phyloP scores from a whole-genome alignment of 768 basidiomycete genomes.

The Bullera alba region DNA sequence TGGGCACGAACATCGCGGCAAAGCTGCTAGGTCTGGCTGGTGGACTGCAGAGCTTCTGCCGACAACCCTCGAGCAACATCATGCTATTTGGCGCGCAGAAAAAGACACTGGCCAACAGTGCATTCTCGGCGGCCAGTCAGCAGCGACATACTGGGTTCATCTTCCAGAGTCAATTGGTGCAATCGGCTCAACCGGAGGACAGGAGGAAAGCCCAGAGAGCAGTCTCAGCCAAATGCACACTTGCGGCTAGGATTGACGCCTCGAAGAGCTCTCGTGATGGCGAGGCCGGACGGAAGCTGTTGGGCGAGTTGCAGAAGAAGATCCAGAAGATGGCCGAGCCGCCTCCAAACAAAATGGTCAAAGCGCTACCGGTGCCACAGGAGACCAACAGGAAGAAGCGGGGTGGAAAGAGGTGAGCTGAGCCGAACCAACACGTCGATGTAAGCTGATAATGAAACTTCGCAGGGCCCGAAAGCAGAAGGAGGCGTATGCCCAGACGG shows the following conservation, averaged over 20 bases:
- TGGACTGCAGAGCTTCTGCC: slow-evolving; percentile 78
- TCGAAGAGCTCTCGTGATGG: slow-evolving; percentile 72
- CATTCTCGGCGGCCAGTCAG: slow-evolving; percentile 80
- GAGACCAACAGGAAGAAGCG: slow-evolving; percentile 89
- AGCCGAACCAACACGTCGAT: neutral
- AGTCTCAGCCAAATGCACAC: slow-evolving; percentile 79
- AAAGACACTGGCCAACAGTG: slow-evolving; percentile 67
- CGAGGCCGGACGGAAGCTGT: slow-evolving; percentile 64
- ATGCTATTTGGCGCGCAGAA: slow-evolving; percentile 83
- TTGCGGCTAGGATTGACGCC: slow-evolving; percentile 91
- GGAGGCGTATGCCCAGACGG: slow-evolving; percentile 94
- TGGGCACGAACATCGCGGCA: slow-evolving; percentile 96
- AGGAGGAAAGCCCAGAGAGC: slow-evolving; percentile 87
- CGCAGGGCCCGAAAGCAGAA: slow-evolving; percentile 91
- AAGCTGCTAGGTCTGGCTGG: slow-evolving; percentile 97
- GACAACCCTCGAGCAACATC: slow-evolving; percentile 93
- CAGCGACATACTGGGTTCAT: slow-evolving; percentile 93
- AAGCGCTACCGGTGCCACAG: slow-evolving; percentile 87
- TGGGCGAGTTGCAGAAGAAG: slow-evolving; percentile 86
- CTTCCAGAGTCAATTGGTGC: slow-evolving; percentile 84
- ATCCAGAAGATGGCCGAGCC: slow-evolving; percentile 88
- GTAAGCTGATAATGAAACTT: neutral
- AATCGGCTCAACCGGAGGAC: slow-evolving; percentile 78
- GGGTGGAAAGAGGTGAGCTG: slow-evolving; percentile 76
- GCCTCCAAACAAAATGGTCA: slow-evolving; percentile 84